Conservation (phyloP, 805 yeast genomes). For the Maudiozyma serrabonitensis region DNA sequence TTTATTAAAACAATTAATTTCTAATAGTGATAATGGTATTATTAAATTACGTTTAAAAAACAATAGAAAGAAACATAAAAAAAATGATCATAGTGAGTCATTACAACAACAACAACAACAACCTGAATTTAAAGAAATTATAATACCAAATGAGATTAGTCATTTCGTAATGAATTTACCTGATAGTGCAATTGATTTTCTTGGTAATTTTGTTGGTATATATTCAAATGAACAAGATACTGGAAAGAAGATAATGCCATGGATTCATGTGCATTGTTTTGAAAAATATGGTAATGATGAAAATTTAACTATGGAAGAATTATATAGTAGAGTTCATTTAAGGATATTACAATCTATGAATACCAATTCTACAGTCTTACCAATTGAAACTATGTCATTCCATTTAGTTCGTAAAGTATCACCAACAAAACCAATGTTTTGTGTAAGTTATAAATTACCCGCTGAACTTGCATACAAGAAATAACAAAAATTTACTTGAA, state of each 20-base stretch:
- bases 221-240: constrained; percentile 37
- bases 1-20: constrained; percentile 39
- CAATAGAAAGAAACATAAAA: constrained; percentile 31
- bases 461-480: constrained; percentile 6
- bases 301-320: constrained; percentile 59
- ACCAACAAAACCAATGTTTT: constrained; percentile 94
- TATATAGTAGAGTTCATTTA: constrained; percentile 55
- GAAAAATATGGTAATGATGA: constrained; percentile 75
- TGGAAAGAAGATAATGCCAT: constrained; percentile 51
- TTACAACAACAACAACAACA: constrained; percentile 20
- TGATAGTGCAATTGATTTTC: constrained; percentile 77
- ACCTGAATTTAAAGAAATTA: constrained; percentile 39
- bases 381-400: constrained; percentile 43
- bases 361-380: constrained; percentile 37
- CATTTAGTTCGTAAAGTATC: constrained; percentile 91
- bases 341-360: constrained; percentile 38
- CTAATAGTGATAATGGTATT: constrained; percentile 29
- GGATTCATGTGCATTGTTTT: constrained; percentile 83
- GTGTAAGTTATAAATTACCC: constrained; percentile 72
- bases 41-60: constrained; percentile 28
- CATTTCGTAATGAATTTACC: constrained; percentile 96
- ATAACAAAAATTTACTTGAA: background rate
- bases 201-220: constrained; percentile 69
- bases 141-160: constrained; percentile 26
- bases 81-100: constrained; percentile 13